These are phyloP conservation scores for Vigna trinervia DNA, from an alignment of 306 rosid species.

Conservation along the genomic window DNA sequence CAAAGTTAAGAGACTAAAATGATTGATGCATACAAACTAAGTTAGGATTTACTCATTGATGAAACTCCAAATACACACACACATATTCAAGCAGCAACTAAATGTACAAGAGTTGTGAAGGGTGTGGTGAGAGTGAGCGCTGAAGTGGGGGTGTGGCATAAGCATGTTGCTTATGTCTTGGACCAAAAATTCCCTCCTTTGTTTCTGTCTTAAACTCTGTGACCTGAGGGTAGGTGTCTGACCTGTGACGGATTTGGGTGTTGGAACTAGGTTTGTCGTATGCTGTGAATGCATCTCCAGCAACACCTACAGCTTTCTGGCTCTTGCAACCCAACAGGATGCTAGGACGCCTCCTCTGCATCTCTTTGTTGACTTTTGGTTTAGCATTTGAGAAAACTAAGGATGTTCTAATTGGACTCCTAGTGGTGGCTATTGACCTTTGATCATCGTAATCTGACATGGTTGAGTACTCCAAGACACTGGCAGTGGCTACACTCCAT, in stretches of 20 bases:
- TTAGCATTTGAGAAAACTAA: slow-evolving; percentile 44
- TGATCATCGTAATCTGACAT: slow-evolving; percentile 79
- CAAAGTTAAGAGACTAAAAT: slow-evolving; percentile 7
- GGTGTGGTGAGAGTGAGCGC: slow-evolving; percentile 59
- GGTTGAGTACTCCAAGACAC: slow-evolving; percentile 76
- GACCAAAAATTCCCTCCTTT: slow-evolving; percentile 53
- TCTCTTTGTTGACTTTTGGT: slow-evolving; percentile 47
- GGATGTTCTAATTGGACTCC: slow-evolving; percentile 50
- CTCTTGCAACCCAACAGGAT: slow-evolving; percentile 75
- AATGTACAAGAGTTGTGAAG: slow-evolving; percentile 60
- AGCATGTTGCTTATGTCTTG: slow-evolving; percentile 56
- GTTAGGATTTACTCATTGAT: slow-evolving; percentile 23
- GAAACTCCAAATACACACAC: slow-evolving; percentile 24
- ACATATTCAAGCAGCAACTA: slow-evolving; percentile 38
- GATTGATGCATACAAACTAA: not conserved
- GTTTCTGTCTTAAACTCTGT: slow-evolving; percentile 62
- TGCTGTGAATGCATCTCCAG: slow-evolving; percentile 57
- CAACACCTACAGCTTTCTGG: slow-evolving; percentile 78
- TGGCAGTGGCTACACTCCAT: slow-evolving; percentile 94
- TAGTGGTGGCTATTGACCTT: slow-evolving; percentile 48
- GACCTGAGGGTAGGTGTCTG: slow-evolving; percentile 50
- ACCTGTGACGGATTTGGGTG: slow-evolving; percentile 24
- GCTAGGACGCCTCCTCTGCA: slow-evolving; percentile 50
- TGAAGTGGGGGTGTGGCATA: slow-evolving; percentile 51
- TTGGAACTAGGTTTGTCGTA: slow-evolving; percentile 48